Evolutionary conservation across 345 rosid species (phyloP).

Genomic region (Tarenaya hassleriana): DNA sequence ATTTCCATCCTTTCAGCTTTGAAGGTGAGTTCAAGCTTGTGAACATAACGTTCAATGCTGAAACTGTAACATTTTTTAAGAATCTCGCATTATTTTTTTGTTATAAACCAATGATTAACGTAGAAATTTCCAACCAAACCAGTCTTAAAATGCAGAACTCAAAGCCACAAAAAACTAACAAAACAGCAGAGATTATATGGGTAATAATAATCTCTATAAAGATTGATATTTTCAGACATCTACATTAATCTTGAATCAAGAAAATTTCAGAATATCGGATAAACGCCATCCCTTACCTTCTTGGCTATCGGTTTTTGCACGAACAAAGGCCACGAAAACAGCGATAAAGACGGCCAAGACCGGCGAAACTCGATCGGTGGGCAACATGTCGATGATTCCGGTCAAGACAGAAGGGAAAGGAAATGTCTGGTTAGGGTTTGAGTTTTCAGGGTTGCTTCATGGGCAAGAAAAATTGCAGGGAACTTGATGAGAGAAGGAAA

Average conservation of each 20-base stretch:
- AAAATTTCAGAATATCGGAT: neutral
- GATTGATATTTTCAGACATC: no score
- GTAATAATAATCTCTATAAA: no score
- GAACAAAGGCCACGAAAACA: slow-evolving; percentile 24
- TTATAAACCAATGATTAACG: no score
- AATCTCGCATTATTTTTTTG: no score
- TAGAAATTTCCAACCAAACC: no score
- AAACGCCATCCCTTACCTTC: slow-evolving; percentile 37
- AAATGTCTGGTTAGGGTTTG: slow-evolving; percentile 11
- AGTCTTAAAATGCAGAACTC: no score
- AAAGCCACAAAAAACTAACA: slow-evolving; percentile 10
- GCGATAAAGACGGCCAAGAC: slow-evolving; percentile 31
- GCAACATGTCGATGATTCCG: slow-evolving; percentile 19
- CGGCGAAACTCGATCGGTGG: slow-evolving; percentile 1
- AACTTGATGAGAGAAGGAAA: no score
- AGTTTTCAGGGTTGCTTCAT: slow-evolving; percentile 15
- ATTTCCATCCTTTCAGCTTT: slow-evolving; percentile 60
- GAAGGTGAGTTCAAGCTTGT: slow-evolving; percentile 76
- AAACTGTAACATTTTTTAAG: slow-evolving; percentile 40
- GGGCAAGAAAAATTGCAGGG: slow-evolving; percentile 3
- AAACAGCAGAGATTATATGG: no score
- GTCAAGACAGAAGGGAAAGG: neutral
- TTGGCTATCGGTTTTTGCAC: slow-evolving; percentile 41
- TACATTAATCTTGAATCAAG: neutral
- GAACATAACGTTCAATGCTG: slow-evolving; percentile 83